Conservation (phyloP, 441 rosid genomes). For the Aleurites moluccanus region DNA sequence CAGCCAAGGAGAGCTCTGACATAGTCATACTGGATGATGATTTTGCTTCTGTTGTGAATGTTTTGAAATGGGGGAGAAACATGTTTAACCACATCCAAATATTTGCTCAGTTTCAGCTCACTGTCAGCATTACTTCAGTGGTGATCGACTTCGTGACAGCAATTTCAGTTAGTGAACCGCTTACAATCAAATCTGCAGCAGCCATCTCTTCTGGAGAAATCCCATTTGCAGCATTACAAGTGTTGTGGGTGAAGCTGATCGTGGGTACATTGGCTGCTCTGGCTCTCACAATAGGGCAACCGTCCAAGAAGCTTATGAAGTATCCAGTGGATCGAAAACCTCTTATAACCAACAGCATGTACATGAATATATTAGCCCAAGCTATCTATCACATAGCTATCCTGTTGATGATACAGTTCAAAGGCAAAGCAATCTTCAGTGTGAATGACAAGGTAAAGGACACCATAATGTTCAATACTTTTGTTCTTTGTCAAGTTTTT, state of each 20-base stretch:
- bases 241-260: conserved; percentile 50
- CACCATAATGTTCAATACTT: conserved; percentile 45
- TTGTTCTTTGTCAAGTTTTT: conserved; percentile 49
- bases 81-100: conserved; percentile 50
- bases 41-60: conserved; percentile 41
- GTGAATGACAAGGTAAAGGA: conserved; percentile 31
- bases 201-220: conserved; percentile 28
- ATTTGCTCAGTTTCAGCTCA: conserved; percentile 53
- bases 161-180: conserved; percentile 21
- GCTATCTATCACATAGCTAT: conserved; percentile 38
- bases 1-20: conserved; percentile 52
- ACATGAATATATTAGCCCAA: conserved; percentile 45
- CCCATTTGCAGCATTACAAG: conserved; percentile 46
- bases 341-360: conserved; percentile 44
- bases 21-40: conserved; percentile 50
- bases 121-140: conserved; percentile 38
- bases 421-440: conserved; percentile 35
- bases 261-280: conserved; percentile 53
- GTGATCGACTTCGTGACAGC: conserved; percentile 48
- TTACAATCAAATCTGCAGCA: neutral
- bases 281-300: conserved; percentile 43
- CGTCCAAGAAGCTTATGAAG: conserved; percentile 42
- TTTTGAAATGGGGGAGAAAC: conserved; percentile 47
- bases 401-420: conserved; percentile 40
- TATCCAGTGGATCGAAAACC: conserved; percentile 39